Conservation (phyloP, 495 filamentous ascomycete species). For the Hypoxylon subgilvum region DNA sequence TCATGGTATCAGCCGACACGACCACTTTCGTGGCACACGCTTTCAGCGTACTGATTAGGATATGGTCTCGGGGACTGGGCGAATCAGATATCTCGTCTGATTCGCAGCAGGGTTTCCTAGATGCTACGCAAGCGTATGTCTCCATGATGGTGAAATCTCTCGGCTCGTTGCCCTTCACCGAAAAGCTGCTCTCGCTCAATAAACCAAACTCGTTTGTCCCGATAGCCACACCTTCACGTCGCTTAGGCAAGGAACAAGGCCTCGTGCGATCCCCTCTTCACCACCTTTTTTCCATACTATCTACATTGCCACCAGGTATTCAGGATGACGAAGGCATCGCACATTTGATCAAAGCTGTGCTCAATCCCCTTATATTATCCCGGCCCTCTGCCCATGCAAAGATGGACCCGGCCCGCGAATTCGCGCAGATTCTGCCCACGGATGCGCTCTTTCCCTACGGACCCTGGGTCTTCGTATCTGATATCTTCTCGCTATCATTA, state of each 20-base stretch:
- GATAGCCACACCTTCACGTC: constrained; percentile 59
- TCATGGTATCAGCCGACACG: constrained; percentile 84
- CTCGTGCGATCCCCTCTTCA: constrained; percentile 52
- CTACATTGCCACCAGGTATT: constrained; percentile 49
- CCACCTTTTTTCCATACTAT: constrained; percentile 57
- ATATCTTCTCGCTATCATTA: constrained; percentile 34
- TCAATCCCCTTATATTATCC: constrained; percentile 50
- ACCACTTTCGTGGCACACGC: constrained; percentile 77
- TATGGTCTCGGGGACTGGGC: constrained; percentile 62
- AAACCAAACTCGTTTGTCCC: constrained; percentile 48
- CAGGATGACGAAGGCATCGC: constrained; percentile 50
- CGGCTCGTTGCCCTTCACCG: constrained; percentile 77
- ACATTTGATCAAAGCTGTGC: constrained; percentile 48
- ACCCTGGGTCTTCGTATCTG: constrained; percentile 51
- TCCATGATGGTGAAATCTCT: constrained; percentile 66
- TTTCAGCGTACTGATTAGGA: constrained; percentile 66
- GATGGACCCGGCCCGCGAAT: constrained; percentile 50
- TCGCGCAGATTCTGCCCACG: constrained; percentile 47
- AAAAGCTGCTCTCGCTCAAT: constrained; percentile 67
- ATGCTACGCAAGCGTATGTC: constrained; percentile 65
- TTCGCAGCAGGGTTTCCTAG: constrained; percentile 58
- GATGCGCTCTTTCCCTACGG: constrained; percentile 48
- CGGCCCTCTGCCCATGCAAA: constrained; percentile 42
- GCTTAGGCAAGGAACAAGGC: constrained; percentile 48
- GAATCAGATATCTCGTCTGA: constrained; percentile 25